Evolutionary conservation across 208 protist species (phyloP).

Genomic region (Acanthamoeba royreba): DNA sequence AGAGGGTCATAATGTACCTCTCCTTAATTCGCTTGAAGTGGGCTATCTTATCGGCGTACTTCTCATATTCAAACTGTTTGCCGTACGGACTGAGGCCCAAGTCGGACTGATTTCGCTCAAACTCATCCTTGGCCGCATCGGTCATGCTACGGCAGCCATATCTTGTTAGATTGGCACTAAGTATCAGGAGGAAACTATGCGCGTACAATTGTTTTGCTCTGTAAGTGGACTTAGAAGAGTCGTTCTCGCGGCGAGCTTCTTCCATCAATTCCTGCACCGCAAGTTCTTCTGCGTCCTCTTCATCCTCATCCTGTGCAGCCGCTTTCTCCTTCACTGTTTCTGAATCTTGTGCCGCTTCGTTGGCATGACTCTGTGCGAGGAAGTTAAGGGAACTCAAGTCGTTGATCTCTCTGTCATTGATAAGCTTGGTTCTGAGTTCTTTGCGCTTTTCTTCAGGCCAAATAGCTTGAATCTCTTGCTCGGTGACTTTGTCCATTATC

Average conservation of each 20-base stretch:
- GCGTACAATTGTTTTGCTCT: not conserved
- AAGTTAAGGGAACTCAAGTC: not conserved
- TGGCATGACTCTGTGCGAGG: not conserved
- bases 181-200: not conserved
- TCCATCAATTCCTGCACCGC: not conserved
- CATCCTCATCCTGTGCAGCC: not conserved
- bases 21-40: constrained; percentile 26
- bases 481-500: not conserved
- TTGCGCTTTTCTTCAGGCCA: not conserved
- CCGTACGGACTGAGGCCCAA: not conserved
- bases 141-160: not conserved
- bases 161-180: not conserved
- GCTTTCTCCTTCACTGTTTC: not conserved
- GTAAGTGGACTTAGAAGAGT: not conserved
- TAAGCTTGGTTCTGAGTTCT: not conserved
- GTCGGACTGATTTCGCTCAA: not conserved
- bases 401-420: not conserved
- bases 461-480: not conserved
- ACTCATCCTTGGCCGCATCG: not conserved
- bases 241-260: not conserved
- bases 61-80: not conserved
- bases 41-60: not conserved
- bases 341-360: not conserved
- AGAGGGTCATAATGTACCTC: not conserved
- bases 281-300: not conserved